Evolutionary conservation across 176 grass and related monocot genomes (phyloP).

Genomic region (Carex littledalei): DNA sequence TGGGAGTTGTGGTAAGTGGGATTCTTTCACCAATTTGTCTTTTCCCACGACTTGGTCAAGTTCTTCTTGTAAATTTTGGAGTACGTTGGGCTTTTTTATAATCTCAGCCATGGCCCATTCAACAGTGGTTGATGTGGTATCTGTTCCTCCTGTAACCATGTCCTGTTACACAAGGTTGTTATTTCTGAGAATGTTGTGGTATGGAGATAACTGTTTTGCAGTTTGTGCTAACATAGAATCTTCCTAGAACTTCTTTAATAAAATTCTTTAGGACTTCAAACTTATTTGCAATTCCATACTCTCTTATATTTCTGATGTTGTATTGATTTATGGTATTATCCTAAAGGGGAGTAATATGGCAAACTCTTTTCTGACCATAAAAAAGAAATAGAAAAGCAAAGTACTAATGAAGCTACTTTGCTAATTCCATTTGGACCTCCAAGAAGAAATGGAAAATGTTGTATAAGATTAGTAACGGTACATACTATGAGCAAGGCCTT

Average conservation of each 20-base stretch:
- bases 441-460: too few species aligned
- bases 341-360: too few species aligned
- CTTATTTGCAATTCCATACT: neutral
- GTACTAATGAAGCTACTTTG: too few species aligned
- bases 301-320: neutral
- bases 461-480: too few species aligned
- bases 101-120: too few species aligned
- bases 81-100: too few species aligned
- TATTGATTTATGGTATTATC: too few species aligned
- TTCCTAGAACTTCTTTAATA: neutral
- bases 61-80: too few species aligned
- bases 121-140: neutral
- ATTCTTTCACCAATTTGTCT: too few species aligned
- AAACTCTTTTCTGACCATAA: neutral
- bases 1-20: too few species aligned
- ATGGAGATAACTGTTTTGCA: neutral
- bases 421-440: neutral
- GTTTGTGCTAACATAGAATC: neutral
- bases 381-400: neutral
- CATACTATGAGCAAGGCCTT: too few species aligned
- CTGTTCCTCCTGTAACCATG: slow-evolving; percentile 37
- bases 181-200: neutral
- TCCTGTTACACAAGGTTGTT: slow-evolving; percentile 22
- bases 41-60: too few species aligned
- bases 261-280: neutral